Evolutionary conservation across 495 filamentous ascomycete species (phyloP).

Genomic region (Aspergillus sparsus): DNA sequence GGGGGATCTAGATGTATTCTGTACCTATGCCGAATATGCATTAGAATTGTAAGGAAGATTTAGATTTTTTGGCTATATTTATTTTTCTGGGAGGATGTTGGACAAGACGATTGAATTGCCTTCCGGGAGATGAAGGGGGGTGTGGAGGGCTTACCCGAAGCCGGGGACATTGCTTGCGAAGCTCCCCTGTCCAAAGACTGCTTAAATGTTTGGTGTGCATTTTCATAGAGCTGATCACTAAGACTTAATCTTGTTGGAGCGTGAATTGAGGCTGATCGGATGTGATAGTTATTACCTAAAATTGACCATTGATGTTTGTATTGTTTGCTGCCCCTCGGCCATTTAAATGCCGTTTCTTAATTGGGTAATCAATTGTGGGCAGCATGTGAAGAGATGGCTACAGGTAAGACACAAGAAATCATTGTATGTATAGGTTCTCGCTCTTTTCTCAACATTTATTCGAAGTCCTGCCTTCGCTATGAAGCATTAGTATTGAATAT

Average conservation of each 20-base stretch:
- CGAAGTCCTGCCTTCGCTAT: too few species aligned
- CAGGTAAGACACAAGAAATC: too few species aligned
- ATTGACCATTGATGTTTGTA: constrained; percentile 32
- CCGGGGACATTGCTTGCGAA: constrained; percentile 13
- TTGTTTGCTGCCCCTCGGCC: constrained; percentile 26
- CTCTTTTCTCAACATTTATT: too few species aligned
- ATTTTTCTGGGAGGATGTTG: background rate
- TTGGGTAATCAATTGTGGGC: background rate
- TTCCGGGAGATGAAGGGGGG: background rate
- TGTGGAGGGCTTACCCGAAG: constrained; percentile 14
- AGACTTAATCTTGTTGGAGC: background rate
- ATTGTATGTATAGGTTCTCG: too few species aligned
- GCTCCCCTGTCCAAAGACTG: constrained; percentile 7
- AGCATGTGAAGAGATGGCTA: background rate
- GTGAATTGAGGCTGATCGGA: background rate
- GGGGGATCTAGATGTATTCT: too few species aligned
- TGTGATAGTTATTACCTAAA: background rate
- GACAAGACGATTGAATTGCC: background rate
- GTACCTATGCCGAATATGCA: background rate
- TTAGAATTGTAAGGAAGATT: background rate
- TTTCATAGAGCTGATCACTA: background rate
- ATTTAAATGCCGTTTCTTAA: background rate
- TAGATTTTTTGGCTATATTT: background rate
- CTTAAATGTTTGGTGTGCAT: constrained; percentile 16
- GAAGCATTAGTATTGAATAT: too few species aligned